Conservation (phyloP, 140 eudicot species). For the Senecio squalidus region DNA sequence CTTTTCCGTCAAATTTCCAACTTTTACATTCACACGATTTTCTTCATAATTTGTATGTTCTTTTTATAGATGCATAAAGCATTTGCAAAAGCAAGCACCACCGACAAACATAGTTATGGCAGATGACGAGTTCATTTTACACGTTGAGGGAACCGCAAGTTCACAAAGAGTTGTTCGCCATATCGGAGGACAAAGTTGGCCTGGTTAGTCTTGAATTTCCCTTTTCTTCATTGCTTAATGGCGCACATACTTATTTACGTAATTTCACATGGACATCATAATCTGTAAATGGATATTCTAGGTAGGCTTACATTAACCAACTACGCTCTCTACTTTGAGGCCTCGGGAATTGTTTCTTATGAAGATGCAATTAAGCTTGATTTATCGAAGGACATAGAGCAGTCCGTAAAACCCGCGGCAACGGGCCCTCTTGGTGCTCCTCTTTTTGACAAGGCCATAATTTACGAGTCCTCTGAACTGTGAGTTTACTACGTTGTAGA, state of each 20-base stretch:
- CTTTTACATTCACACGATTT: too few species aligned
- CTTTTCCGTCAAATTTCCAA: background rate
- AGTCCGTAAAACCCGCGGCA: slow-evolving; percentile 56
- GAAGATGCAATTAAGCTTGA: slow-evolving; percentile 78
- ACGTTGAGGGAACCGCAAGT: slow-evolving; percentile 91
- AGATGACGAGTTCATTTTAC: slow-evolving; percentile 88
- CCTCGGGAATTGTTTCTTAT: slow-evolving; percentile 53
- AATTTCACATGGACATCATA: background rate
- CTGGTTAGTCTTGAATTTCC: slow-evolving; percentile 44
- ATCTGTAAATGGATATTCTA: slow-evolving; percentile 19
- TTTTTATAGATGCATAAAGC: slow-evolving; percentile 58
- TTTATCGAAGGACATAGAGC: slow-evolving; percentile 58
- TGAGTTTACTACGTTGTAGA: slow-evolving; percentile 28
- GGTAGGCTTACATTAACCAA: slow-evolving; percentile 91
- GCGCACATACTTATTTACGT: background rate
- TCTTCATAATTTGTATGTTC: background rate
- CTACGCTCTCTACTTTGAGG: slow-evolving; percentile 94
- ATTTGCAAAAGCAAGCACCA: slow-evolving; percentile 60
- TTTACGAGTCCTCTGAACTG: slow-evolving; percentile 67
- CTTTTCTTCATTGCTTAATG: background rate
- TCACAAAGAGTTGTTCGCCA: slow-evolving; percentile 90
- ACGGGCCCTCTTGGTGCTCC: slow-evolving; percentile 99
- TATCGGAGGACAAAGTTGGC: slow-evolving; percentile 94
- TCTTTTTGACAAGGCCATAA: slow-evolving; percentile 80
- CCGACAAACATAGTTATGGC: slow-evolving; percentile 57